Evolutionary conservation across 2,329 filamentous ascomycete species (phyloP), one percentile per base, ranked within the genome.

Genomic region (Macrophomina phaseolina): DNA sequence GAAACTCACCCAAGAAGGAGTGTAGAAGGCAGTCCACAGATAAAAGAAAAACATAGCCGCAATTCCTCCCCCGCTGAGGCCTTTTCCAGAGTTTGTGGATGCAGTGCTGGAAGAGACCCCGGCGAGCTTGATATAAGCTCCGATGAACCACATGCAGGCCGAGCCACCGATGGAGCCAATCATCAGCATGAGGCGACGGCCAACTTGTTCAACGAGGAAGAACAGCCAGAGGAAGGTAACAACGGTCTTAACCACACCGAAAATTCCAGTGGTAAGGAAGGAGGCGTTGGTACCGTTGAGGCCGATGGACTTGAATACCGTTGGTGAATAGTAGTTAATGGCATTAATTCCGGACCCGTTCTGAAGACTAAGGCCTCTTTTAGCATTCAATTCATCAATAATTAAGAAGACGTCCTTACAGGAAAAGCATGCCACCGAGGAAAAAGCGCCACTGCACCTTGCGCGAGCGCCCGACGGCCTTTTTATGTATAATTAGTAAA

Each of bases 1-100:
- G 77, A 23, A 9, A 16, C 58, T 61, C 49, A 61, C 77, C 76
- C 76, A 78, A 8, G 73, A 79, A 2, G 81, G 89, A 0, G 89
- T 91, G 79, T 93, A 93, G 76, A 89, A 89, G 0, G 85, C 86
- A 0, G 90, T 91, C 87, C 88, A 92, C 0, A 92, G 82, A 73
- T 91, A 92, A 80, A 92, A 91, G 82, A 92, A 91, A 77, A 89
- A 87, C 67, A 90, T 83, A 40, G 88, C 87, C 0, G 86, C 85
- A 65, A 88, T 86, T 14, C 87, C 87, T 18, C 82, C 84, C 52
- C 71, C 76, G 34, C 74, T 79, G 65, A 83, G 80, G 51, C 70
- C 70, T 5, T 73, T 73, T 4, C 64, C 74, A 1, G 75, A 73
- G 32, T 81, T 77, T 2, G 70, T 65, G 3, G 30, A 12, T 7